Conservation (phyloP, 306 rosid species). For the Cicer pinnatifidum region DNA sequence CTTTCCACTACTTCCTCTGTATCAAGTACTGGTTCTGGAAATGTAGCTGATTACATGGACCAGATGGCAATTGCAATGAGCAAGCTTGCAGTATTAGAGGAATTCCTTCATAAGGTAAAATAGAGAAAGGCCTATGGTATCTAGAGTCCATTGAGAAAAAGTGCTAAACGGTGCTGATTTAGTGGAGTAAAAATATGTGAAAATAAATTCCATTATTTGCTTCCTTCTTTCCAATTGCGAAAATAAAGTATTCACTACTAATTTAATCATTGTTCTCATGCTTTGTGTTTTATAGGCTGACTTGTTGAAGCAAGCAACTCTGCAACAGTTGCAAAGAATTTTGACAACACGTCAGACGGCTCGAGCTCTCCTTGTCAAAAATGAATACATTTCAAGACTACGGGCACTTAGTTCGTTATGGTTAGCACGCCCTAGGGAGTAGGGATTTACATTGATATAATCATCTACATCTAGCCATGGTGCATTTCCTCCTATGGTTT, state of each 20-base stretch:
- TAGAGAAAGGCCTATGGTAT: background rate
- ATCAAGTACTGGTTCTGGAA: conserved; percentile 53
- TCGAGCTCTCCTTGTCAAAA: conserved; percentile 65
- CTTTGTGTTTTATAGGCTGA: conserved; percentile 67
- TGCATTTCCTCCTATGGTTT: conserved; percentile 14
- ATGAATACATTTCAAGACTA: conserved; percentile 76
- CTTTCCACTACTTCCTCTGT: conserved; percentile 55
- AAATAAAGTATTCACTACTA: background rate
- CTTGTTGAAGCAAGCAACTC: conserved; percentile 70
- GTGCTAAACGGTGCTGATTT: background rate
- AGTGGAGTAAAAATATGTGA: too few species aligned
- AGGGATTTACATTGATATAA: conserved; percentile 36
- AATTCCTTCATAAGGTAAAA: conserved; percentile 66
- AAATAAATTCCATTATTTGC: background rate
- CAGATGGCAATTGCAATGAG: conserved; percentile 92
- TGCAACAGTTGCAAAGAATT: conserved; percentile 77
- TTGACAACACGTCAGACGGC: conserved; percentile 79
- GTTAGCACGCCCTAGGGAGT: conserved; percentile 83
- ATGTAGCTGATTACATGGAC: conserved; percentile 86
- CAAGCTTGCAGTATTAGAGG: conserved; percentile 65
- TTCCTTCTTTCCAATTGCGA: background rate
- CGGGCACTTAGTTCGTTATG: conserved; percentile 84
- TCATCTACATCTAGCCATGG: background rate
- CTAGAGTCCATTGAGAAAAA: background rate
- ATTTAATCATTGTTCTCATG: background rate